Evolutionary conservation across 1,284 basidiomycete species (phyloP).

Genomic region (Cystobasidium slooffiae): DNA sequence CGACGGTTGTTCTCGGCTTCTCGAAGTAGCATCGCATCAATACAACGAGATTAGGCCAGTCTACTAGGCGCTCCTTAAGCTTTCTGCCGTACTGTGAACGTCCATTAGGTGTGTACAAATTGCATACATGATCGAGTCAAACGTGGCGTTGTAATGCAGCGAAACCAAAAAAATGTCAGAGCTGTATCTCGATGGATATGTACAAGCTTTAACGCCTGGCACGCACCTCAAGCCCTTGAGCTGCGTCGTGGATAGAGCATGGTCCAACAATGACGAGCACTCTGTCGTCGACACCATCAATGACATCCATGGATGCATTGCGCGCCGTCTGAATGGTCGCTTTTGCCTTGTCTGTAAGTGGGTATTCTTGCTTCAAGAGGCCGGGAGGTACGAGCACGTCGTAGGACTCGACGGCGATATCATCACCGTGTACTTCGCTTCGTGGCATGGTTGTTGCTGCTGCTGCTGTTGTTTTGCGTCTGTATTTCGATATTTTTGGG

Average conservation of each 20-base stretch:
- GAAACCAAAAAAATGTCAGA: conserved; percentile 13
- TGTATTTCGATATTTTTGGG: neutral
- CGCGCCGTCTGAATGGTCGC: conserved; percentile 78
- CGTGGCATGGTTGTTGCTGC: conserved; percentile 13
- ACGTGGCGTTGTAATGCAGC: neutral
- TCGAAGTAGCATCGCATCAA: conserved; percentile 94
- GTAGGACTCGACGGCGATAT: conserved; percentile 60
- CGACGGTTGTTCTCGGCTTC: conserved; percentile 55
- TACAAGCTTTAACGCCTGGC: neutral
- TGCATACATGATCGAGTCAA: conserved; percentile 20
- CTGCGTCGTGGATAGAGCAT: conserved; percentile 80
- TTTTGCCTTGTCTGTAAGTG: conserved; percentile 61
- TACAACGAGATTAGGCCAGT: conserved; percentile 78
- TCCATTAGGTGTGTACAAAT: neutral
- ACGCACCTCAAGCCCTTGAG: conserved; percentile 38
- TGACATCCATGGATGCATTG: conserved; percentile 73
- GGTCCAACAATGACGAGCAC: conserved; percentile 90
- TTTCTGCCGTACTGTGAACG: conserved; percentile 78
- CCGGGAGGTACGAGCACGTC: conserved; percentile 91
- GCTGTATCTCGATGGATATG: neutral
- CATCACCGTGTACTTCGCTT: conserved; percentile 37
- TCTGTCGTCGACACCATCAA: conserved; percentile 81
- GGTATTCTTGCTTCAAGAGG: conserved; percentile 81
- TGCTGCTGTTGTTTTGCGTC: neutral
- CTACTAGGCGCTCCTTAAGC: conserved; percentile 67